Conservation (phyloP, 1,284 basidiomycete species). For the Wallemia ichthyophaga region DNA sequence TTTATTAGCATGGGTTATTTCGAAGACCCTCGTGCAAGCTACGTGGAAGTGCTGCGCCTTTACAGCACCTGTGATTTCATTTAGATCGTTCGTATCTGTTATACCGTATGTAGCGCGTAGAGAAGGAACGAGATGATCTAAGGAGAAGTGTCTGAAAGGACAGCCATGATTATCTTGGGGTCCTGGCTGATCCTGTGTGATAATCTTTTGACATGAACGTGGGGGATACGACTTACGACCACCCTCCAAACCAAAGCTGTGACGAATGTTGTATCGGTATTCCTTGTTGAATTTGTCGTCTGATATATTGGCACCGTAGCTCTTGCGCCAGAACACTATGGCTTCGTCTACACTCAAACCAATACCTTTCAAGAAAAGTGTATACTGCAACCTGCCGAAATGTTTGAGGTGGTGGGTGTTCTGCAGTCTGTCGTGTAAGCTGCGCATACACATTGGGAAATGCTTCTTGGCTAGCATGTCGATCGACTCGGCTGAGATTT, state of each 20-base stretch:
- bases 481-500: conserved; percentile 74
- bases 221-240: conserved; percentile 80
- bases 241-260: conserved; percentile 81
- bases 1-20: conserved; percentile 47
- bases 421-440: conserved; percentile 48
- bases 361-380: conserved; percentile 80
- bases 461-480: conserved; percentile 62
- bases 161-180: conserved; percentile 60
- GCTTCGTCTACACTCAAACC: conserved; percentile 89
- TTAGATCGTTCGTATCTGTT: conserved; percentile 37
- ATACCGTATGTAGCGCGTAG: conserved; percentile 42
- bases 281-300: conserved; percentile 98
- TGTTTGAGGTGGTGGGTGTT: conserved; percentile 71
- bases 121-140: conserved; percentile 51
- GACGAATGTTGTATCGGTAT: conserved; percentile 89
- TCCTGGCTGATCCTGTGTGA: conserved; percentile 43
- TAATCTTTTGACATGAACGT: conserved; percentile 59
- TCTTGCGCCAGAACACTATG: conserved; percentile 68
- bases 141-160: conserved; percentile 71
- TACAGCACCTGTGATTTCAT: conserved; percentile 59
- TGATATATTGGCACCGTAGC: conserved; percentile 36
- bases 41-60: conserved; percentile 71
- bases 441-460: conserved; percentile 88
- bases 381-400: conserved; percentile 68
- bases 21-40: conserved; percentile 88